phyloP scores from a whole-genome alignment of 2,329 filamentous ascomycete species.

The Colletotrichum liriopes region DNA sequence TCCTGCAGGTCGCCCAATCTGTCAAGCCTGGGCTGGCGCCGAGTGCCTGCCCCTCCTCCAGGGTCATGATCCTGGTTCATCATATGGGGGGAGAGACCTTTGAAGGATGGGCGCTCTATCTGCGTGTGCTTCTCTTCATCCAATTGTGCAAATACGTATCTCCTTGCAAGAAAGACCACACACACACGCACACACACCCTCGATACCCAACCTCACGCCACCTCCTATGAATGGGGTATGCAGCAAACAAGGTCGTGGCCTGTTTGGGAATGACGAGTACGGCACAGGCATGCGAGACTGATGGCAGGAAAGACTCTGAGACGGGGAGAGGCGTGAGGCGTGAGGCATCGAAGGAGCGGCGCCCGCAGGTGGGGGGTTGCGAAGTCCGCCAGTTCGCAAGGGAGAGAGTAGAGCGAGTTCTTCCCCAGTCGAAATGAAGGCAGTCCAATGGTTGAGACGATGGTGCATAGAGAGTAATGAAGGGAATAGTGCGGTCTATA shows the following conservation, averaged over 20 bases:
- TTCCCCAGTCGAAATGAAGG: slow-evolving; percentile 5
- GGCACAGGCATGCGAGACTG: slow-evolving; percentile 22
- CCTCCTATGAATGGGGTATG: slow-evolving; percentile 28
- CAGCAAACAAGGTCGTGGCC: slow-evolving; percentile 39
- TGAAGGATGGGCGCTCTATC: slow-evolving; percentile 3
- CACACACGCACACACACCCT: slow-evolving; percentile 1
- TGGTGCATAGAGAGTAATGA: slow-evolving; percentile 30
- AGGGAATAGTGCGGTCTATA: slow-evolving; percentile 12
- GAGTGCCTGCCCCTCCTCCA: slow-evolving; percentile 28
- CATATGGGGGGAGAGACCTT: slow-evolving; percentile 29
- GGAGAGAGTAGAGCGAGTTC: slow-evolving; percentile 1
- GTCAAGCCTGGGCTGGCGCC: slow-evolving; percentile 39
- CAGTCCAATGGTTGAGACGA: slow-evolving; percentile 30
- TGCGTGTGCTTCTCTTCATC: background rate
- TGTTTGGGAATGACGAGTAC: slow-evolving; percentile 41
- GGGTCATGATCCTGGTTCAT: slow-evolving; percentile 32
- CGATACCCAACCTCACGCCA: slow-evolving; percentile 27
- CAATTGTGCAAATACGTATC: slow-evolving; percentile 25
- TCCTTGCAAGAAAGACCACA: background rate
- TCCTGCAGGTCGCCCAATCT: slow-evolving; percentile 41
- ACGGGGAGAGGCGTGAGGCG: slow-evolving; percentile 4
- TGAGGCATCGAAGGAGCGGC: slow-evolving; percentile 23
- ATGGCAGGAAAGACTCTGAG: slow-evolving; percentile 26
- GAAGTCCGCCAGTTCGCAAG: slow-evolving; percentile 27
- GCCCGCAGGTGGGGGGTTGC: slow-evolving; percentile 25